Evolutionary conservation across 352 stramenopile genomes (phyloP), one percentile per base, ranked within the genome.

Genomic region (Pythium sp.): DNA sequence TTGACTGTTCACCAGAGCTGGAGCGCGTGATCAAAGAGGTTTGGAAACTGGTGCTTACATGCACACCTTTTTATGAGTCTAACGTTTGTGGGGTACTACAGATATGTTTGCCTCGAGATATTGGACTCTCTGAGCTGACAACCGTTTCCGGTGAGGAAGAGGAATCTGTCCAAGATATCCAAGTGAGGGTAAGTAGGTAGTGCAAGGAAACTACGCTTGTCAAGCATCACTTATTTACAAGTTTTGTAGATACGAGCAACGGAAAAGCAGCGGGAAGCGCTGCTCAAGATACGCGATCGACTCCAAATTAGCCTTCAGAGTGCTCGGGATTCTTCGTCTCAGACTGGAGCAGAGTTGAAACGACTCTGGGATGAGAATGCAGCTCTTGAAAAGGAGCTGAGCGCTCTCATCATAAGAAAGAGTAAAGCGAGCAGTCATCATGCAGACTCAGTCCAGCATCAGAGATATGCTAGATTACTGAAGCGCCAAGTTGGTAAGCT

Each of bases 401-500:
- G 49, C 26, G 49, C 43, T n/a, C 49, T 55, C 22, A 43, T 57
- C 26, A 34, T 64, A 18, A 24, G 38, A 6, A 57, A 70, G 57
- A 53, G 32, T 30, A 58, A 60, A 1, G 28, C 24, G 24, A 54
- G 30, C 22, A 63, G 24, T 2, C 43, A 58, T 32, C 30, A 49
- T 5, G 15, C 46, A 24, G 32, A 38, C 2, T 46, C 38, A 22
- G 34, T 24, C 14, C 57, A 64, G 20, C 57, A 65, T 18, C 30
- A 59, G 12, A 51, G 65, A 55, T 70, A 65, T 20, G 47, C 65
- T 47, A 57, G 65, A 1, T 47, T 70, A 41, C 15, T 70, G 43
- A 57, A 58, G 65, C 65, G 65, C 12, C 65, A 70, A 65, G 58
- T 65, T 9, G 65, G 65, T 70, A 64, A n/a, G 63, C 24, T 43